Evolutionary conservation across 345 rosid genomes (phyloP), one percentile per base, ranked within the genome.

Genomic region (Dovyalis caffra): DNA sequence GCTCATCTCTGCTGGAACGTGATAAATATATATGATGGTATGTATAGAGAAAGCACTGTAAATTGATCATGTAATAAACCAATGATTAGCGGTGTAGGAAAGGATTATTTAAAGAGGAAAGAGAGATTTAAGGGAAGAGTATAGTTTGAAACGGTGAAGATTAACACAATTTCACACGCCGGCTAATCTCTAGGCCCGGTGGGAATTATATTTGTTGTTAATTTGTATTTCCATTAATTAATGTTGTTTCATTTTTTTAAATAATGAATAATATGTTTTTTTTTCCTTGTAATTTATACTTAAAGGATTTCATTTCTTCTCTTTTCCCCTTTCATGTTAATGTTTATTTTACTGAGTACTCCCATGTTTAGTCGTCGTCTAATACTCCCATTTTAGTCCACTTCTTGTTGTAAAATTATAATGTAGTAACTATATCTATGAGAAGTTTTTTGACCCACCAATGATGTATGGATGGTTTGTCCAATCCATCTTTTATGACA

Each of bases 181-280:
- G 45, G 70, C 81, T 76, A 78, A 79, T 74, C 78, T 16, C 20
- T 69, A 6, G 49, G 62, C 79, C 77, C 37, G 82, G 75, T 68
- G 74, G 37, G 4, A 38, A 12, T 5, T 3, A 8, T 11, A 6
- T 3, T 16, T 34, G 3, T 9, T 26, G 2, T 23, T 58, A 18
- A 8, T 72, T 35, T 16, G 28, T 33, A 2, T n/a, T 61, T 26
- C 15, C 33, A 5, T 38, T 26, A 60, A 16, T 64, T 33, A 15
- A 23, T 76, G 67, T 62, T 37, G 66, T 60, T 68, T 11, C 12
- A 31, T 21, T 64, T 66, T 14, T 33, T 6, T 64, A 26, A 8
- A 5, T 23, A 43, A 1, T 16, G 16, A n/a, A n/a, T n/a, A n/a
- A n/a, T n/a, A n/a, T n/a, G n/a, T n/a, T n/a, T n/a, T 28, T 11